phyloP scores from a whole-genome alignment of 129 eudicot genomes.

The Dittrichia graveolens region DNA sequence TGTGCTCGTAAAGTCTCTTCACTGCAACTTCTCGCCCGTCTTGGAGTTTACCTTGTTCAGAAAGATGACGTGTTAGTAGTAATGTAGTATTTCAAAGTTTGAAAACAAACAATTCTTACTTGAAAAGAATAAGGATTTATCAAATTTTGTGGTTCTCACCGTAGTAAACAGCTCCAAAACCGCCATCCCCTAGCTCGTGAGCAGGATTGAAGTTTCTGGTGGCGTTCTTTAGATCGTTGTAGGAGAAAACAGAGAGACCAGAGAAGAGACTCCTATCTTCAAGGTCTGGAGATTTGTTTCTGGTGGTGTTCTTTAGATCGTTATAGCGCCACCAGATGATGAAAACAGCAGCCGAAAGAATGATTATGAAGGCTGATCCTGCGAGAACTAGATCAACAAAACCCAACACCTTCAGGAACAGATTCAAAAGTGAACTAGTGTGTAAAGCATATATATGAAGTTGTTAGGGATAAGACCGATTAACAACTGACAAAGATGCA shows the following conservation, averaged over 20 bases:
- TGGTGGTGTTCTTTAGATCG: too few relatives aligned
- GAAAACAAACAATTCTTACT: neutral
- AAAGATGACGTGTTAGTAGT: neutral
- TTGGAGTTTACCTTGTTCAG: slow-evolving; percentile 54
- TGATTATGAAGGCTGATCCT: slow-evolving; percentile 32
- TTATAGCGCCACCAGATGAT: slow-evolving; percentile 33
- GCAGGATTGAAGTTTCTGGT: slow-evolving; percentile 48
- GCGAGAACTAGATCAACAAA: slow-evolving; percentile 33
- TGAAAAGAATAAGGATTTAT: too few relatives aligned
- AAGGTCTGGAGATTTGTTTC: slow-evolving; percentile 27
- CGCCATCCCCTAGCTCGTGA: slow-evolving; percentile 59
- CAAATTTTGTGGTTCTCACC: slow-evolving; percentile 31
- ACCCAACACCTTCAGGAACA: slow-evolving; percentile 9
- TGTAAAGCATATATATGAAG: neutral
- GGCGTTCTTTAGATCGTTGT: slow-evolving; percentile 56
- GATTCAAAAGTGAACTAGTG: neutral
- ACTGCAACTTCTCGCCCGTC: slow-evolving; percentile 83
- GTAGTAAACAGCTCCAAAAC: slow-evolving; percentile 65
- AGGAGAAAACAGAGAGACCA: slow-evolving; percentile 55
- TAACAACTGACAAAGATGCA: too few relatives aligned
- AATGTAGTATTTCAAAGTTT: too few relatives aligned
- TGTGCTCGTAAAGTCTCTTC: slow-evolving; percentile 65
- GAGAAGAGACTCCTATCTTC: slow-evolving; percentile 37
- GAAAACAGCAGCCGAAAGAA: slow-evolving; percentile 25
- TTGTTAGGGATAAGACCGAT: too few relatives aligned